Evolutionary conservation across 495 filamentous ascomycete genomes (phyloP).

Genomic region (Aspergillus conjunctus): DNA sequence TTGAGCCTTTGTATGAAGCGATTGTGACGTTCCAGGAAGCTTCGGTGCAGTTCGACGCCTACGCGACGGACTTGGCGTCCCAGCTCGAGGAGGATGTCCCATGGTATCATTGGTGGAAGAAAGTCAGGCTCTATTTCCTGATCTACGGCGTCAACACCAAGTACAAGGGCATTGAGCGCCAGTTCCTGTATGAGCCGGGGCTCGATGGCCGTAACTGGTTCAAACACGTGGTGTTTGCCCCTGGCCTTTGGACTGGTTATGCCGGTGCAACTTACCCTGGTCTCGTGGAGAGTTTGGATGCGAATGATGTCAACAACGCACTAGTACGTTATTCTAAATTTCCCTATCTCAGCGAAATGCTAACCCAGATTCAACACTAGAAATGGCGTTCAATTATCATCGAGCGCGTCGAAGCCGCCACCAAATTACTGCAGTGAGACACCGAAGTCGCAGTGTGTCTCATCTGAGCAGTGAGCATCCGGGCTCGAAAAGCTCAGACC

Average conservation of each 20-base stretch:
- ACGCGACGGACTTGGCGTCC: constrained; percentile 53
- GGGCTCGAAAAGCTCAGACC: too few species aligned
- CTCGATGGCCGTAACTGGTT: constrained; percentile 64
- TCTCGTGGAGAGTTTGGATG: constrained; percentile 61
- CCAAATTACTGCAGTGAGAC: constrained; percentile 35
- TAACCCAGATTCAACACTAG: constrained; percentile 20
- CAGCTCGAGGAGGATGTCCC: constrained; percentile 56
- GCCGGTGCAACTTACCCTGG: constrained; percentile 71
- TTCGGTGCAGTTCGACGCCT: constrained; percentile 54
- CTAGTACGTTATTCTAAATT: constrained; percentile 33
- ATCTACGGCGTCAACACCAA: constrained; percentile 58
- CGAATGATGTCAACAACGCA: constrained; percentile 49
- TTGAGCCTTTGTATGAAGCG: constrained; percentile 49
- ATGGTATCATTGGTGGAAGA: constrained; percentile 79
- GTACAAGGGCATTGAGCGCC: constrained; percentile 63
- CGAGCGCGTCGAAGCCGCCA: constrained; percentile 41
- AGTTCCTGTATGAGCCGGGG: constrained; percentile 60
- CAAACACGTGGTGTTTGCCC: constrained; percentile 72
- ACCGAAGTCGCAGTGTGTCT: too few species aligned
- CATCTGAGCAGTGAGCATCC: too few species aligned
- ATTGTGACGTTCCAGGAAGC: constrained; percentile 50
- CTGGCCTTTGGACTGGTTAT: constrained; percentile 89
- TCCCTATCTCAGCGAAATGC: not conserved
- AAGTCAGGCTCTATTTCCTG: constrained; percentile 59
- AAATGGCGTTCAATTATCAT: constrained; percentile 51